phyloP scores from a whole-genome alignment of 495 filamentous ascomycete genomes.

The Aspergillus sclerotiicarbonarius region DNA sequence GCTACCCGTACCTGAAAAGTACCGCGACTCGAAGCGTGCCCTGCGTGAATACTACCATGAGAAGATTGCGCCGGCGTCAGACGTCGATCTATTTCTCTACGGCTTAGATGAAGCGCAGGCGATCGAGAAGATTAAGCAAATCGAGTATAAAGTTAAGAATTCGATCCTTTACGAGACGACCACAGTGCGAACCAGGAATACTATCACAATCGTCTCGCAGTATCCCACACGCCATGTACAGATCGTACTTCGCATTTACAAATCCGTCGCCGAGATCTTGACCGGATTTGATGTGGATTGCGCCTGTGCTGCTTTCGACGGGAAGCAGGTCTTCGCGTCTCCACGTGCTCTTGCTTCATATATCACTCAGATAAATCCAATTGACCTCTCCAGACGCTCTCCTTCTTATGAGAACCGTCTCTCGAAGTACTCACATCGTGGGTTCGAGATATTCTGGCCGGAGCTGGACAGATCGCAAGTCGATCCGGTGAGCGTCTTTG shows the following conservation, averaged over 20 bases:
- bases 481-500: slow-evolving; percentile 52
- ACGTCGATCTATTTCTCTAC: slow-evolving; percentile 83
- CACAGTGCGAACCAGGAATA: slow-evolving; percentile 75
- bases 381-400: slow-evolving; percentile 75
- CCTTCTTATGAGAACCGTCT: slow-evolving; percentile 84
- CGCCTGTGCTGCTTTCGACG: slow-evolving; percentile 76
- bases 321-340: slow-evolving; percentile 68
- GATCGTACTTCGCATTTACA: slow-evolving; percentile 82
- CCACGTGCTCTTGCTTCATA: slow-evolving; percentile 71
- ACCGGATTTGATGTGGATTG: slow-evolving; percentile 86
- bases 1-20: slow-evolving; percentile 65
- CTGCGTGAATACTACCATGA: slow-evolving; percentile 74
- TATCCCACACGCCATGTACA: slow-evolving; percentile 79
- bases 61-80: slow-evolving; percentile 73
- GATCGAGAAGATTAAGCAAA: slow-evolving; percentile 76
- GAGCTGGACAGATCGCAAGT: slow-evolving; percentile 67
- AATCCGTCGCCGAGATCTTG: slow-evolving; percentile 74
- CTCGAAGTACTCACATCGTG: slow-evolving; percentile 81
- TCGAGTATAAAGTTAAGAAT: slow-evolving; percentile 67
- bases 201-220: slow-evolving; percentile 78
- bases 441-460: slow-evolving; percentile 79
- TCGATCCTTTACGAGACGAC: slow-evolving; percentile 74
- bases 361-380: slow-evolving; percentile 74
- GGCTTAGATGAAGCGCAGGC: slow-evolving; percentile 70
- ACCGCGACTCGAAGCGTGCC: slow-evolving; percentile 59